Evolutionary conservation across 2,329 filamentous ascomycete genomes (phyloP).

Genomic region (Ophiognomonia clavigignenti-juglandacearum): DNA sequence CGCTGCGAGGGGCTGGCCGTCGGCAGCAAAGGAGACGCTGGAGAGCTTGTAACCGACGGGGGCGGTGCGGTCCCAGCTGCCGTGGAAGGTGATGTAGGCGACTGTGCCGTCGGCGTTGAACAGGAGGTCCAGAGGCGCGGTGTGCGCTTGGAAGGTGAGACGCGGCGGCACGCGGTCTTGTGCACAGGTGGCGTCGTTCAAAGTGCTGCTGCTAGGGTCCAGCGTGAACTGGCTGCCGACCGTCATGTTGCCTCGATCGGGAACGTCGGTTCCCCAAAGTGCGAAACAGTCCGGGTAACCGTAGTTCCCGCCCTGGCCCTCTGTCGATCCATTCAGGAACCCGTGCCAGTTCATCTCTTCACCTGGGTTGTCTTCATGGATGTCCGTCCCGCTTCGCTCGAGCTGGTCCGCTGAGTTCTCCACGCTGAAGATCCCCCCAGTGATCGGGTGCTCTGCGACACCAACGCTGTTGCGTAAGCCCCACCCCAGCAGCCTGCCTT

Average conservation of each 20-base stretch:
- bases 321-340: conserved; percentile 35
- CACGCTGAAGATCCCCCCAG: conserved; percentile 49
- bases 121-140: conserved; percentile 66
- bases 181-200: conserved; percentile 42
- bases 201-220: conserved; percentile 22
- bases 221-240: conserved; percentile 48
- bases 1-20: conserved; percentile 33
- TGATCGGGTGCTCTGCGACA: conserved; percentile 51
- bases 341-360: conserved; percentile 71
- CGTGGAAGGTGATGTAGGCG: conserved; percentile 67
- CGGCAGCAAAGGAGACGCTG: conserved; percentile 31
- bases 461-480: conserved; percentile 67
- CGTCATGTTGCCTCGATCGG: conserved; percentile 33
- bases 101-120: conserved; percentile 54
- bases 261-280: conserved; percentile 53
- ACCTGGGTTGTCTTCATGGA: conserved; percentile 63
- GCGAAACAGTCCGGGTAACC: conserved; percentile 69
- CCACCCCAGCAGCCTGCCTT: conserved; percentile 51
- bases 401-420: conserved; percentile 65
- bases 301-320: conserved; percentile 48
- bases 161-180: conserved; percentile 42
- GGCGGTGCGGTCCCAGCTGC: conserved; percentile 50
- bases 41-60: conserved; percentile 36
- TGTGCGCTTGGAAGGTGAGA: conserved; percentile 59
- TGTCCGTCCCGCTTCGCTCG: conserved; percentile 45